Base-by-base conservation (phyloP, 768 basidiomycete genomes). In the Suillus sp. region DNA sequence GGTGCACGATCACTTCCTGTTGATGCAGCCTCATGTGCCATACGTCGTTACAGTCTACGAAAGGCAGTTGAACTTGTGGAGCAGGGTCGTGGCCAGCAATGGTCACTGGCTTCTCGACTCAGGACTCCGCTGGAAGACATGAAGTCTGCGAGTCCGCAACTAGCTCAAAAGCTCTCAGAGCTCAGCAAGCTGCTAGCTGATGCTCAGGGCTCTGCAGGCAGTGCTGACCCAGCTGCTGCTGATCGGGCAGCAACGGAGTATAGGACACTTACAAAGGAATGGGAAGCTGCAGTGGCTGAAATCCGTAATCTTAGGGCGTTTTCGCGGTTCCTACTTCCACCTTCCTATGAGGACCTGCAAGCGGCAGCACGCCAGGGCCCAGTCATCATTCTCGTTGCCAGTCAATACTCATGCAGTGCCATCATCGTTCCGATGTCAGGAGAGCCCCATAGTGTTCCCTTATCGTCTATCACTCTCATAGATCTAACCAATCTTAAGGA, bases 1-100 rank as follows among this genome's bases (percentile, higher is more conserved):
- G 42, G 63, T 66, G 2, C 69, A 67, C 2, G 59, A 72, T 20
- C 47, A n/a, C 59, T 77, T 58, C 69, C 73, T 0, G 67, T 64
- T 7, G 70, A 71, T 22, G 75, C 71, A 1, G 70, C 74, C 0
- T 66, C 73, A 3, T 69, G 73, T 42, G 67, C 72, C 1, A 32
- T 75, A 45, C 69, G 69, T 42, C 68, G 67, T 55, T 59, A 63
- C 5, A 62, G 72, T 4, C 68, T 61, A 10, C 45, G 64, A 5
- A 68, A 67, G 37, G 77, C 71, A 1, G 56, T 78, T 22, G 75
- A 75, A 51, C 45, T 64, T 1, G 66, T 75, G 4, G 78, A 78
- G 58, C 60, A 62, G 11, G 77, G 73, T 1, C 67, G 78, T 7
- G 70, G 71, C 11, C n/a, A 75, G 3, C 40, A 77, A 53, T 79